Evolutionary conservation across 2,329 filamentous ascomycete genomes (phyloP).

Genomic region (Sphaerulina musiva): DNA sequence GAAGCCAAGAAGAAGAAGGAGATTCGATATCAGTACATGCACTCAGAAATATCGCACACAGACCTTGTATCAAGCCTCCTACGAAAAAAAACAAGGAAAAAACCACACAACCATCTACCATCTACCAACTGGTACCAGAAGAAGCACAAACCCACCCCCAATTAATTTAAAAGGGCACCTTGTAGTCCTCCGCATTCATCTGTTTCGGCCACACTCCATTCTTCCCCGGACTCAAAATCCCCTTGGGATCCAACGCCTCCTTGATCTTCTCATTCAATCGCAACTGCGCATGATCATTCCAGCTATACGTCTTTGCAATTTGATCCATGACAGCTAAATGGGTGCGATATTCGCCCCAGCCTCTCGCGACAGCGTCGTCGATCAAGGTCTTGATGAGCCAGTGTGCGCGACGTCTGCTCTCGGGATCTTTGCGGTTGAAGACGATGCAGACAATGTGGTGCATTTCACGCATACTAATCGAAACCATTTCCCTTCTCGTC

Average conservation of each 20-base stretch:
- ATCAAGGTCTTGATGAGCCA: slow-evolving; percentile 38
- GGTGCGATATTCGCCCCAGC: slow-evolving; percentile 44
- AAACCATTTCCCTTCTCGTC: no score
- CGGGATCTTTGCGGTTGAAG: slow-evolving; percentile 43
- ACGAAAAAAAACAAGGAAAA: no score
- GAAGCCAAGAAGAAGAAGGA: no score
- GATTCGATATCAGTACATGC: no score
- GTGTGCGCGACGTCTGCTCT: slow-evolving; percentile 36
- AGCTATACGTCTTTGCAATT: slow-evolving; percentile 42
- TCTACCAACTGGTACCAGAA: no score
- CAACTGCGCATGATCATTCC: slow-evolving; percentile 38
- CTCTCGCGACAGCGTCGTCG: slow-evolving; percentile 37
- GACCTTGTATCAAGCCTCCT: no score
- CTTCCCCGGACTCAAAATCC: slow-evolving; percentile 44
- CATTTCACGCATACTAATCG: slow-evolving; percentile 47
- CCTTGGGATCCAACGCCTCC: slow-evolving; percentile 44
- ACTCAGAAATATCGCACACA: no score
- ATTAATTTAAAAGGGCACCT: slow-evolving; percentile 2
- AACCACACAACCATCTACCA: no score
- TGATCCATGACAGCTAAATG: slow-evolving; percentile 44
- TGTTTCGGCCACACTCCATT: slow-evolving; percentile 35
- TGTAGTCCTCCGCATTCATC: slow-evolving; percentile 6
- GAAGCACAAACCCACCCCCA: not conserved
- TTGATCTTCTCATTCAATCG: slow-evolving; percentile 44
- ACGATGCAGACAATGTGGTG: slow-evolving; percentile 52